phyloP scores from a whole-genome alignment of 176 grass and related monocot genomes.

The Lolium multiflorum region DNA sequence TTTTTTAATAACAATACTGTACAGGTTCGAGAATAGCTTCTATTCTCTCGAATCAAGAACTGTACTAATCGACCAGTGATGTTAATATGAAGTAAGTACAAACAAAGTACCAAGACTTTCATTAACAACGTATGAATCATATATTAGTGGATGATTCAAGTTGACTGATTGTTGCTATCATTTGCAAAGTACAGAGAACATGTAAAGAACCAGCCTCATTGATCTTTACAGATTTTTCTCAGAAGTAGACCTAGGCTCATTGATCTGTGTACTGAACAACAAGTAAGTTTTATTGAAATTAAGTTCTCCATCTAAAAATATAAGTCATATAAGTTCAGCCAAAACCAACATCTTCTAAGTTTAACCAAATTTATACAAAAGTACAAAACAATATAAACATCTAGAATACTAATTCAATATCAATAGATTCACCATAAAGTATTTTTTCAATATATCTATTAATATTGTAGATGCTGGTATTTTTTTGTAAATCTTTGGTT shows the following conservation, averaged over 20 bases:
- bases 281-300: background rate
- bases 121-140: background rate
- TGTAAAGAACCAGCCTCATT: background rate
- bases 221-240: background rate
- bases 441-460: too few species aligned
- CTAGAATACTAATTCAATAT: too few species aligned
- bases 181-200: conserved; percentile 11
- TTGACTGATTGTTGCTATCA: conserved; percentile 28
- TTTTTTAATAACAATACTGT: background rate
- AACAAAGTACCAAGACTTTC: conserved; percentile 9
- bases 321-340: too few species aligned
- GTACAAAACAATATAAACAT: too few species aligned
- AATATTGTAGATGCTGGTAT: too few species aligned
- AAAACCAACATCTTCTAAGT: too few species aligned
- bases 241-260: background rate
- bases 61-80: conserved; percentile 7
- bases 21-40: conserved; percentile 4
- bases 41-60: background rate
- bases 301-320: too few species aligned
- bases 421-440: too few species aligned
- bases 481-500: too few species aligned
- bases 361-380: too few species aligned
- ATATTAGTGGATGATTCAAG: conserved; percentile 16
- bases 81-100: conserved; percentile 6
- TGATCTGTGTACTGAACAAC: background rate